Conservation (phyloP, 805 yeast genomes). For the Candida verbasci region DNA sequence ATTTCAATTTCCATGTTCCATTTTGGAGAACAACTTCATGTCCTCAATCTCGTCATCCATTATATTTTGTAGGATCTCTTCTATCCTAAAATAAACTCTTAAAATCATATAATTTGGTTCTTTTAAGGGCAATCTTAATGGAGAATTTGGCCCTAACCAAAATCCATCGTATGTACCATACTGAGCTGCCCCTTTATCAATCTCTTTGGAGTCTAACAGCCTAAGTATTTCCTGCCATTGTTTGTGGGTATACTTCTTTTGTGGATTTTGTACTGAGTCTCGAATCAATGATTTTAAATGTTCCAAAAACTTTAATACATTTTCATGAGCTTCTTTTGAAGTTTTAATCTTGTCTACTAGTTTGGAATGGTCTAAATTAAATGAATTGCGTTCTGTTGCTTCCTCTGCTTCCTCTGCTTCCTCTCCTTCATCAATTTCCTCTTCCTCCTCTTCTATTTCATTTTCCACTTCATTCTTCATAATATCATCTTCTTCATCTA, state of each 20-base stretch:
- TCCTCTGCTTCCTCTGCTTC: not conserved
- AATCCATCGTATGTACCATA: constrained; percentile 17
- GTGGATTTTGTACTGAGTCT: constrained; percentile 36
- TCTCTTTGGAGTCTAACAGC: constrained; percentile 2
- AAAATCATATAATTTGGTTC: constrained; percentile 61
- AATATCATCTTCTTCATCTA: constrained; percentile 1
- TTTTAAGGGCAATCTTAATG: constrained; percentile 62
- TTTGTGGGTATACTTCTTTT: constrained; percentile 40
- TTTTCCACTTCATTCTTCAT: constrained; percentile 1
- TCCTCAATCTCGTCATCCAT: constrained; percentile 10
- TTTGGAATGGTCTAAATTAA: not conserved
- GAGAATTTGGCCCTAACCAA: constrained; percentile 68
- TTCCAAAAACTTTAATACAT: constrained; percentile 25
- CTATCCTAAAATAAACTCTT: constrained; percentile 24
- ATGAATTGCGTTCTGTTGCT: not conserved
- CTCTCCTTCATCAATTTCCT: no score
- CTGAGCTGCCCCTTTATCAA: not conserved
- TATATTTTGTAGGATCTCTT: constrained; percentile 15
- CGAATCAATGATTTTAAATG: constrained; percentile 24
- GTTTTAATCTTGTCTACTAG: not conserved
- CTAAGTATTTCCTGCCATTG: constrained; percentile 47
- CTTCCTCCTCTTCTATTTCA: not conserved
- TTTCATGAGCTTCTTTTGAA: constrained; percentile 11
- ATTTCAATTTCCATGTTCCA: not conserved
- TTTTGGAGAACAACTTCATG: constrained; percentile 1